A percentile compares a stretch with the other conserved stretches of the same genome.
These are phyloP conservation scores for Auricularia auricula-judae DNA, from an alignment of 768 basidiomycete genomes.

Conservation along the genomic window DNA sequence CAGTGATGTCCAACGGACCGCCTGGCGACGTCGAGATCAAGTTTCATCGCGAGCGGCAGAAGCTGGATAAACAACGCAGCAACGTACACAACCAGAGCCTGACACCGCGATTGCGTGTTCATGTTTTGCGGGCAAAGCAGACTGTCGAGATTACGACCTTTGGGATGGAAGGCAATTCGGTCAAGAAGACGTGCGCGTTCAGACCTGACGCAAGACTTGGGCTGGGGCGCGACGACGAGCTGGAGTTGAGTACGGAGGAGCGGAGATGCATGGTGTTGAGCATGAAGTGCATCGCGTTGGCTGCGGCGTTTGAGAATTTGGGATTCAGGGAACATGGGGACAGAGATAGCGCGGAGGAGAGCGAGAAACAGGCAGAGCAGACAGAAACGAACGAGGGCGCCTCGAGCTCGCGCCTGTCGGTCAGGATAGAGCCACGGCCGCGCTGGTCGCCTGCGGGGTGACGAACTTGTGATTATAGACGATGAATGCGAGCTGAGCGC, in stretches of 20 bases:
- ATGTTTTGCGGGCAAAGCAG: not conserved
- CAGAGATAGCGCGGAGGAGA: too few relatives aligned
- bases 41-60: slow-evolving; percentile 7
- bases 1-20: slow-evolving; percentile 41
- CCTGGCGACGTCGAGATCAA: slow-evolving; percentile 37
- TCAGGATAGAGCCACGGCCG: not conserved
- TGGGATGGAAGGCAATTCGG: not conserved
- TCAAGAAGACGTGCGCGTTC: not conserved
- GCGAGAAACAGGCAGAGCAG: not conserved
- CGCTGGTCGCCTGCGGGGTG: not conserved
- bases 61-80: too few relatives aligned
- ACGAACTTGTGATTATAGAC: not conserved
- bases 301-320: not conserved
- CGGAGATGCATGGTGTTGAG: not conserved
- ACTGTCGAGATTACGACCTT: not conserved
- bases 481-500: too few relatives aligned
- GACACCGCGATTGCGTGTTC: not conserved
- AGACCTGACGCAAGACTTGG: not conserved
- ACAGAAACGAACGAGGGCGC: not conserved
- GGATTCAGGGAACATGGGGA: not conserved
- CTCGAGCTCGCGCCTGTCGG: not conserved
- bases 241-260: not conserved
- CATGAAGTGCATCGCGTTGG: not conserved
- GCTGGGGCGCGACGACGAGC: not conserved
- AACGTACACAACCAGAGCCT: not conserved